These are phyloP conservation scores for Xylaria sp. DNA, from an alignment of 2,329 filamentous ascomycete species.

Conservation along the genomic window DNA sequence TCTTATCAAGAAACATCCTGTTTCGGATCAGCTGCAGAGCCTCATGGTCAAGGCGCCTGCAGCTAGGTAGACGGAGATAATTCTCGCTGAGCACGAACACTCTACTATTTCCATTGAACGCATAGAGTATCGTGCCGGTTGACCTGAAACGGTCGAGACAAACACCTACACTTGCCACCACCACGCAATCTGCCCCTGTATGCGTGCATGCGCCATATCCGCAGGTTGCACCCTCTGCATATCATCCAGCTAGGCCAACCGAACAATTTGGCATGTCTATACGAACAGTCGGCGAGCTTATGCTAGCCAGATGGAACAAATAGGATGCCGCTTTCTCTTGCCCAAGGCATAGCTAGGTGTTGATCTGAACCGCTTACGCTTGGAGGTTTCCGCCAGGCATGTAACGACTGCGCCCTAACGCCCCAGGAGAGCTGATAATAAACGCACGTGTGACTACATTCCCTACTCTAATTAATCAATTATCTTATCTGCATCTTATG, in stretches of 20 bases:
- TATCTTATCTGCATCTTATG: not conserved
- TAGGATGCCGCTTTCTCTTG: conserved; percentile 1
- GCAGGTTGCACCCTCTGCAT: conserved; percentile 2
- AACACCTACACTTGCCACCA: conserved; percentile 4
- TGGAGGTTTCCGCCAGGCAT: not conserved
- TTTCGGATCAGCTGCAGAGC: conserved; percentile 16
- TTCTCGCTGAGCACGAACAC: not conserved
- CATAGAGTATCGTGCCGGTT: not conserved
- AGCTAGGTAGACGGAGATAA: not conserved
- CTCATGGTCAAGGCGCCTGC: not conserved
- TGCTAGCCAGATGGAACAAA: conserved; percentile 1
- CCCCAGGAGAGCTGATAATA: not conserved
- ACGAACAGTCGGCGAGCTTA: not conserved
- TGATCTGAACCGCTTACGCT: not conserved
- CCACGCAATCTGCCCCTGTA: conserved; percentile 8
- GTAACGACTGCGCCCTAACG: not conserved
- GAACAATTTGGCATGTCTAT: not conserved
- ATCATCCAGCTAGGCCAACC: not conserved
- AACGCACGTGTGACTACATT: not conserved
- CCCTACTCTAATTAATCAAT: not conserved
- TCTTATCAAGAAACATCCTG: not conserved
- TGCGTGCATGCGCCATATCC: not conserved
- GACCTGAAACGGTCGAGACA: conserved; percentile 7
- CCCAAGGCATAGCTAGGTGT: not conserved
- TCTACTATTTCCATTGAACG: not conserved